These are phyloP conservation scores for Bassia scoparia DNA, from an alignment of 148 eudicot species.

Conservation along the genomic window DNA sequence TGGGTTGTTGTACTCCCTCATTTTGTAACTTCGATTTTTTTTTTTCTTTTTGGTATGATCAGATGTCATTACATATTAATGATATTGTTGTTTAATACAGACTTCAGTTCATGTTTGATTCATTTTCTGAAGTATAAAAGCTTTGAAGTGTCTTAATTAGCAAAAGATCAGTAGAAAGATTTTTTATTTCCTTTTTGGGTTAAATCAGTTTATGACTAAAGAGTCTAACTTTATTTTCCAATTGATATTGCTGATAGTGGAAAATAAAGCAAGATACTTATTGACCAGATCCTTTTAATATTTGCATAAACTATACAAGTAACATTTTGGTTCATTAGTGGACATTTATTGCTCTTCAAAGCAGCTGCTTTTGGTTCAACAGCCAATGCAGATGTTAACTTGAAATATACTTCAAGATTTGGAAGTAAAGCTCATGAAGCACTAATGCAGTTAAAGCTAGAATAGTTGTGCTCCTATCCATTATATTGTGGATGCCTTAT, in stretches of 20 bases:
- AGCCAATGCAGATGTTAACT: too few relatives aligned
- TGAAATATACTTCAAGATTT: too few relatives aligned
- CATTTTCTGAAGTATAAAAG: background rate
- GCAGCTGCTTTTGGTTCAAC: too few relatives aligned
- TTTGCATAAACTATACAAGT: background rate
- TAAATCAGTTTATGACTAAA: background rate
- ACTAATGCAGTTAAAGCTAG: too few relatives aligned
- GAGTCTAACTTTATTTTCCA: constrained; percentile 8
- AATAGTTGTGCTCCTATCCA: too few relatives aligned
- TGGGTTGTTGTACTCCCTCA: constrained; percentile 13
- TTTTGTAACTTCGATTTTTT: background rate
- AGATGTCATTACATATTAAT: constrained; percentile 14
- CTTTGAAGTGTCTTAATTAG: background rate
- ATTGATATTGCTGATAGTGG: background rate
- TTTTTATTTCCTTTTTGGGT: background rate
- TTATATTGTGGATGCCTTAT: too few relatives aligned
- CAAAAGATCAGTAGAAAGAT: background rate
- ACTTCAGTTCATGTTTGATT: constrained; percentile 5
- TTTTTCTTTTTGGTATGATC: background rate
- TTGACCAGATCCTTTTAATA: background rate
- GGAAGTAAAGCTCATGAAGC: too few relatives aligned
- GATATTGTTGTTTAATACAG: constrained; percentile 7
- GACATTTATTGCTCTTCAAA: too few relatives aligned
- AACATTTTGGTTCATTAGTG: too few relatives aligned
- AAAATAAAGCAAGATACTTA: too few relatives aligned